Percentiles rank a stretch among this genome's conserved stretches.
These are phyloP conservation scores for Astragalus membranaceus DNA, from an alignment of 306 rosid species.

Conservation along the genomic window DNA sequence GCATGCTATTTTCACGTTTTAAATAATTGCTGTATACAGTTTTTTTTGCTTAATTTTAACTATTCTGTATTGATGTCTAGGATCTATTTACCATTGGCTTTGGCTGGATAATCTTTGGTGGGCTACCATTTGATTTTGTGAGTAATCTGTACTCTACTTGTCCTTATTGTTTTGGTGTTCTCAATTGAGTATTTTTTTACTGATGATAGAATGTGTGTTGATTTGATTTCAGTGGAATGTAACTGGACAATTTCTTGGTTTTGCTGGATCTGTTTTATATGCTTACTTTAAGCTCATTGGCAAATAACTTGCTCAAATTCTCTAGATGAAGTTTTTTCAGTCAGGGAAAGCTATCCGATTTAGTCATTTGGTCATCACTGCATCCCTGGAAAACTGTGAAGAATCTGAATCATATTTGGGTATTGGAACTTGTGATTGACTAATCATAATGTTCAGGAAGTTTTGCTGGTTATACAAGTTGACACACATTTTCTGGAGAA, in stretches of 20 bases:
- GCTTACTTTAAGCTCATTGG: slow-evolving; percentile 84
- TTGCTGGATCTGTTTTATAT: slow-evolving; percentile 76
- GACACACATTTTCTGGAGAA: slow-evolving; percentile 13
- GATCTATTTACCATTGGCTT: slow-evolving; percentile 86
- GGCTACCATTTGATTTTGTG: slow-evolving; percentile 68
- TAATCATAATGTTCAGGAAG: slow-evolving; percentile 14
- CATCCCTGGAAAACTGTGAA: slow-evolving; percentile 1
- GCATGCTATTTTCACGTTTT: neutral
- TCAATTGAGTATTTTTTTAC: neutral
- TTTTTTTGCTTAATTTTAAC: slow-evolving; percentile 2
- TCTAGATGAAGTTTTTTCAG: slow-evolving; percentile 8
- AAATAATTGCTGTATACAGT: neutral
- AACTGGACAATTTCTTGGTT: slow-evolving; percentile 73
- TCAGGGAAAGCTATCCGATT: slow-evolving; percentile 18
- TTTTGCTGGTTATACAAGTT: slow-evolving; percentile 19
- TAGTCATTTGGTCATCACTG: neutral
- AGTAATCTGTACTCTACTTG: slow-evolving; percentile 21
- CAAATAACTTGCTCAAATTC: slow-evolving; percentile 32
- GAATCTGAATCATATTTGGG: slow-evolving; percentile 10
- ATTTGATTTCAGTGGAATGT: slow-evolving; percentile 65
- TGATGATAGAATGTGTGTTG: neutral
- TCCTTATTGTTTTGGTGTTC: neutral
- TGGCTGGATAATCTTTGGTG: slow-evolving; percentile 91
- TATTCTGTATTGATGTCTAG: slow-evolving; percentile 29
- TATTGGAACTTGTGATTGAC: slow-evolving; percentile 9